phyloP scores from a whole-genome alignment of 2,329 filamentous ascomycete genomes.

The Metarhizium rileyi region DNA sequence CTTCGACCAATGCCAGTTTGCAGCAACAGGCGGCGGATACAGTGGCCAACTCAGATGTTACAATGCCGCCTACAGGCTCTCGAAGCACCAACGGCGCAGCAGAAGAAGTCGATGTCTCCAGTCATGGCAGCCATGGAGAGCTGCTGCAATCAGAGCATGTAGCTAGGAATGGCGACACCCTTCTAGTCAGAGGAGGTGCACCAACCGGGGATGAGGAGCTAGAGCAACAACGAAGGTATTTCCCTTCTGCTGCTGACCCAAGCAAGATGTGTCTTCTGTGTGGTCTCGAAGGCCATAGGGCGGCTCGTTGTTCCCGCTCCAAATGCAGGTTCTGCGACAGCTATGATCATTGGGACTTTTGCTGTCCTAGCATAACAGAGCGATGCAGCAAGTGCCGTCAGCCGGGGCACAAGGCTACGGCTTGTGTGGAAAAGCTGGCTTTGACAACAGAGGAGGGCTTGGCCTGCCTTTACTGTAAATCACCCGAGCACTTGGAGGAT shows the following conservation, averaged over 20 bases:
- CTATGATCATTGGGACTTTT: slow-evolving; percentile 35
- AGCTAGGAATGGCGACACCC: slow-evolving; percentile 1
- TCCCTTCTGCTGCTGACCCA: slow-evolving; percentile 36
- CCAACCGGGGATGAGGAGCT: slow-evolving; percentile 24
- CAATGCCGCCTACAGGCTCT: not conserved
- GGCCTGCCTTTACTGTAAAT: slow-evolving; percentile 52
- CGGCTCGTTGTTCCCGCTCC: slow-evolving; percentile 33
- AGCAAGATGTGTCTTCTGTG: slow-evolving; percentile 42
- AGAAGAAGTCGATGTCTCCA: slow-evolving; percentile 3
- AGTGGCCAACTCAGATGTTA: not conserved
- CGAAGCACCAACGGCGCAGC: not conserved
- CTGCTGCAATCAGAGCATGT: not conserved
- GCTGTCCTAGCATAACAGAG: slow-evolving; percentile 37
- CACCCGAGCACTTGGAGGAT: slow-evolving; percentile 45
- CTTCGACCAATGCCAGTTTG: not conserved
- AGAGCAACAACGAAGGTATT: slow-evolving; percentile 37
- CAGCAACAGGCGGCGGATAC: not conserved
- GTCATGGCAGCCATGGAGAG: slow-evolving; percentile 1
- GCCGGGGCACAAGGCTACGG: slow-evolving; percentile 43
- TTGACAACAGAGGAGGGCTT: slow-evolving; percentile 41
- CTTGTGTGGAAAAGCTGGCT: slow-evolving; percentile 48
- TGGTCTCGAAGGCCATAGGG: slow-evolving; percentile 36
- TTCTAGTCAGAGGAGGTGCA: slow-evolving; percentile 12
- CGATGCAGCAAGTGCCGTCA: slow-evolving; percentile 53
- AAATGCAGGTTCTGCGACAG: slow-evolving; percentile 39